phyloP scores from a whole-genome alignment of 2,329 filamentous ascomycete species.

The Fusarium paranaense region DNA sequence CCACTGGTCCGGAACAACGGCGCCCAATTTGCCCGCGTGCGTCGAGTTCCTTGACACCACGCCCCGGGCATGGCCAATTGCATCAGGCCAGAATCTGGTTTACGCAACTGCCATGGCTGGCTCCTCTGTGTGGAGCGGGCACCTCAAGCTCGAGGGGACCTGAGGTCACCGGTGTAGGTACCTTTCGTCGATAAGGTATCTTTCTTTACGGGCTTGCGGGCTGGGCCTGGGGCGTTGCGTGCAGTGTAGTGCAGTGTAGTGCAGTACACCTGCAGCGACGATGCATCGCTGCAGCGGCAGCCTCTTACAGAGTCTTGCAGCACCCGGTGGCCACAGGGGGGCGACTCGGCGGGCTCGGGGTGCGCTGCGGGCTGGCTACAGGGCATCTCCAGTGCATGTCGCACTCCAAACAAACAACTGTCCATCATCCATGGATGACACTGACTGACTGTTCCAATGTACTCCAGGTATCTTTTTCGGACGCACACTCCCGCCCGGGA shows the following conservation, averaged over 20 bases:
- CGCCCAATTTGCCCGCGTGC: constrained; percentile 43
- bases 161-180: background rate
- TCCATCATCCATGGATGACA: constrained; percentile 13
- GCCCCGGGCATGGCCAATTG: constrained; percentile 37
- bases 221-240: background rate
- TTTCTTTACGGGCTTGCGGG: constrained; percentile 5
- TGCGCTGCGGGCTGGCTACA: background rate
- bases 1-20: constrained; percentile 43
- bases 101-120: constrained; percentile 37
- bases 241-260: background rate
- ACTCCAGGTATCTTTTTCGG: constrained; percentile 28
- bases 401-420: background rate
- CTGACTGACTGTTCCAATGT: constrained; percentile 14
- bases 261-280: constrained; percentile 10
- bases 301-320: constrained; percentile 14
- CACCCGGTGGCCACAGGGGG: background rate
- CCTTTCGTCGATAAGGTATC: constrained; percentile 27
- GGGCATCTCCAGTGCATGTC: background rate
- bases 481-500: constrained; percentile 35
- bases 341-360: constrained; percentile 9
- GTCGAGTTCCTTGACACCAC: constrained; percentile 14
- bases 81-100: constrained; percentile 46
- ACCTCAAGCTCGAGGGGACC: background rate
- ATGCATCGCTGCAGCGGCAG: background rate
- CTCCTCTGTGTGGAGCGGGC: background rate